These are phyloP conservation scores for Pisolithus albus DNA, from an alignment of 768 basidiomycete genomes.

Conservation along the genomic window DNA sequence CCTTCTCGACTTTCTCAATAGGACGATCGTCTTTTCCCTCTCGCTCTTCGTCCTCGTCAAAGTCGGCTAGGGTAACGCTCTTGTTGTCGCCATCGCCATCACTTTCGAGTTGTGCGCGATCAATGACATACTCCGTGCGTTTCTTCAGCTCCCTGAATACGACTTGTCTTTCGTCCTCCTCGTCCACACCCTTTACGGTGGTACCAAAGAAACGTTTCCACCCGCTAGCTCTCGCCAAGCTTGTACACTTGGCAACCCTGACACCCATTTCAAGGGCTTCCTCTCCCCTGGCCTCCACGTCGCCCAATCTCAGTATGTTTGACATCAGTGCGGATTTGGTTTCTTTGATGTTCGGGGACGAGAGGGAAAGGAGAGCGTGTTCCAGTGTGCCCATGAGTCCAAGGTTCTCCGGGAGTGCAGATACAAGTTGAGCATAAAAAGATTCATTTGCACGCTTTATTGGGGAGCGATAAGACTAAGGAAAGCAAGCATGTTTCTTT, in stretches of 20 bases:
- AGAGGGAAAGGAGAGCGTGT: constrained; percentile 21
- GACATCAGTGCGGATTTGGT: constrained; percentile 59
- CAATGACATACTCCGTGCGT: constrained; percentile 53
- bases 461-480: not conserved
- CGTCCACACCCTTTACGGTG: constrained; percentile 22
- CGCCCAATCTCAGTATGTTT: constrained; percentile 75
- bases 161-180: constrained; percentile 22
- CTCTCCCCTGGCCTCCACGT: constrained; percentile 54
- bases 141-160: constrained; percentile 36
- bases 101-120: constrained; percentile 34
- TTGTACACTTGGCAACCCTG: constrained; percentile 76
- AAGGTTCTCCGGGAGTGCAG: constrained; percentile 25
- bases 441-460: constrained; percentile 64
- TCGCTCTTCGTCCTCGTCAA: constrained; percentile 27
- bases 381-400: constrained; percentile 27
- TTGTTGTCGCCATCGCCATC: constrained; percentile 24
- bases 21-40: constrained; percentile 30
- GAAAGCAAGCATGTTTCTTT: not conserved
- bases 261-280: constrained; percentile 71
- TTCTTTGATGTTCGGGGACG: constrained; percentile 53
- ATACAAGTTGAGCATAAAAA: constrained; percentile 51
- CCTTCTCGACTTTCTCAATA: constrained; percentile 61
- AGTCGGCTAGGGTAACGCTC: constrained; percentile 15
- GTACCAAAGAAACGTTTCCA: constrained; percentile 55
- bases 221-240: constrained; percentile 56